phyloP scores from a whole-genome alignment of 176 grass and related monocot genomes.

The Themeda triandra region DNA sequence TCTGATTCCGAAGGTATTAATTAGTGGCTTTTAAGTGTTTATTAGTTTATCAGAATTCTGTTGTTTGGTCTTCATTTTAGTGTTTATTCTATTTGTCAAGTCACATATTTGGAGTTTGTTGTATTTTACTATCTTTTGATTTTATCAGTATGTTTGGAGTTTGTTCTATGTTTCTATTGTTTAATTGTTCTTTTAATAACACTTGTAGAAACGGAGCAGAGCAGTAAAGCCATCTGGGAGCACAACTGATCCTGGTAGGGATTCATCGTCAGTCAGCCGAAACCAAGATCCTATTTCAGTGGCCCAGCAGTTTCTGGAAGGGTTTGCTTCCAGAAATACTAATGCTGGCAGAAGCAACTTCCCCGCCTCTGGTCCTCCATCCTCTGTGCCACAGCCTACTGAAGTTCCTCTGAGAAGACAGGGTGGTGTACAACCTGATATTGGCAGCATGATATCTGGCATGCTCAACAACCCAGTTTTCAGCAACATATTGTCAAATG shows the following conservation, averaged over 20 bases:
- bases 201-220: constrained; percentile 50
- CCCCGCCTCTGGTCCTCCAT: constrained; percentile 14
- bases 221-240: constrained; percentile 24
- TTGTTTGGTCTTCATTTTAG: background rate
- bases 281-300: constrained; percentile 46
- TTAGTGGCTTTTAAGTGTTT: background rate
- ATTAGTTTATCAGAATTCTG: background rate
- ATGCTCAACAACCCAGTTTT: constrained; percentile 64
- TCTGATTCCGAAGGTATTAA: constrained; percentile 73
- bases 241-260: constrained; percentile 21
- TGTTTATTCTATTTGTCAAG: background rate
- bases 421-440: constrained; percentile 46
- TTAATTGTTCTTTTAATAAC: constrained; percentile 5
- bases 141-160: background rate
- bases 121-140: background rate
- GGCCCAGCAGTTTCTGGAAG: constrained; percentile 58
- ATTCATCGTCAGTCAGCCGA: constrained; percentile 34
- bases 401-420: constrained; percentile 28
- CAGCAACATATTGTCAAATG: constrained; percentile 57
- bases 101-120: background rate
- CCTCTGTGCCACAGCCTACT: constrained; percentile 19
- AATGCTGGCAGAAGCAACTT: constrained; percentile 4
- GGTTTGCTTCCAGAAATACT: constrained; percentile 47
- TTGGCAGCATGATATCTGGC: constrained; percentile 69
- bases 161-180: background rate